These are phyloP conservation scores for Aureobasidium vineae DNA, from an alignment of 2,329 filamentous ascomycete genomes.

Conservation along the genomic window DNA sequence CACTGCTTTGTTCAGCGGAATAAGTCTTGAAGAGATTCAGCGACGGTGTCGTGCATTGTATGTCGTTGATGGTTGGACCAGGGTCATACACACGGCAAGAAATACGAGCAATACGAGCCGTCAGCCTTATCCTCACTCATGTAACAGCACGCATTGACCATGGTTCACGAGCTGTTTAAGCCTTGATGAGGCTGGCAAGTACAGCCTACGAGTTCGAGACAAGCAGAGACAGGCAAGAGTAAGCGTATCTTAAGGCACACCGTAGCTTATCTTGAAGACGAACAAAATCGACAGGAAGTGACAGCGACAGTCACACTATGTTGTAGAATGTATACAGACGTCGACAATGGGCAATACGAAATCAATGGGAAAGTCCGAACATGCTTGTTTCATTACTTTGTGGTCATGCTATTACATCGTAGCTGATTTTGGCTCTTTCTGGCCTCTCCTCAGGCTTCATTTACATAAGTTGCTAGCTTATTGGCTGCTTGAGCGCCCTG, in stretches of 20 bases:
- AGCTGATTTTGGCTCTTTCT: conserved; percentile 9
- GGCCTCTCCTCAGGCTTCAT: conserved; percentile 8
- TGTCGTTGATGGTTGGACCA: neutral
- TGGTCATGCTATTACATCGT: conserved; percentile 24
- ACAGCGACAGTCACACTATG: neutral
- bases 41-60: neutral
- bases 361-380: neutral
- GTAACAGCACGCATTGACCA: neutral
- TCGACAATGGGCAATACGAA: neutral
- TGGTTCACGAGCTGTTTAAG: neutral
- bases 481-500: conserved; percentile 23
- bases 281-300: neutral
- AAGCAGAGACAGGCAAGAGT: neutral
- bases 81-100: neutral
- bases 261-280: neutral
- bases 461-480: conserved; percentile 8
- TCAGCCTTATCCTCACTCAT: neutral
- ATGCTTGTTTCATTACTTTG: conserved; percentile 20
- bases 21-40: neutral
- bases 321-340: neutral
- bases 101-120: neutral
- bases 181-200: neutral
- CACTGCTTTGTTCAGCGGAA: neutral
- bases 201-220: neutral
- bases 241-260: neutral